Conservation (phyloP, 352 stramenopile genomes). For the Pythium chondricola region DNA sequence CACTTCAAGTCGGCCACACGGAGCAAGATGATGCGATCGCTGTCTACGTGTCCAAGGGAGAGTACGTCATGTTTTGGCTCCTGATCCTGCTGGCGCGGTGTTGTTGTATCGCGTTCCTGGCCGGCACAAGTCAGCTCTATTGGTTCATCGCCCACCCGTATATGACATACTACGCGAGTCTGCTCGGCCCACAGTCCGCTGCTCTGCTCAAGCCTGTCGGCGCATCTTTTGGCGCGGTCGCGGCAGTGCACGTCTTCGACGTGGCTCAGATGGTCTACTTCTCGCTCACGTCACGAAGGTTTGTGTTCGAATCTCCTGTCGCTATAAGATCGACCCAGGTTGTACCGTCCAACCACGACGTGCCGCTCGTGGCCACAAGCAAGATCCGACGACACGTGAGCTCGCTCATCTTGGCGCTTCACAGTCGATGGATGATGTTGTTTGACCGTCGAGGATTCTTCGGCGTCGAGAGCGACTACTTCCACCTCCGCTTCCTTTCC, state of each 20-base stretch:
- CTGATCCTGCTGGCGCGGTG: constrained; percentile 4
- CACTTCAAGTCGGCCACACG: constrained; percentile 4
- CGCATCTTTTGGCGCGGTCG: not conserved
- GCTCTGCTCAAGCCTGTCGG: not conserved
- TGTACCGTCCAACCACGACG: not conserved
- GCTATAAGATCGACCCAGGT: too few species aligned
- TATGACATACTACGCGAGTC: not conserved
- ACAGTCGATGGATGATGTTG: not conserved
- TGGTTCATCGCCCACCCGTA: constrained; percentile 1
- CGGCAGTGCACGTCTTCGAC: constrained; percentile 10
- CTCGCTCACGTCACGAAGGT: constrained; percentile 8
- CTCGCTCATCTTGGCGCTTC: too few species aligned
- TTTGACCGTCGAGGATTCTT: constrained; percentile 11
- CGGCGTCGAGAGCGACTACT: constrained; percentile 18
- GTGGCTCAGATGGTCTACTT: constrained; percentile 15
- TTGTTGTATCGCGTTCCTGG: constrained; percentile 4
- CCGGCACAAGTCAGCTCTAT: not conserved
- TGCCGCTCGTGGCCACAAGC: too few species aligned
- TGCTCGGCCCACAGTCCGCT: not conserved
- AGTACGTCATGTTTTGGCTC: constrained; percentile 6
- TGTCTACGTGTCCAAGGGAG: constrained; percentile 6
- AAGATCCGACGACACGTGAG: too few species aligned
- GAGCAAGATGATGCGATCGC: constrained; percentile 7
- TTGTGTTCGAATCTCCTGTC: constrained; percentile 12
- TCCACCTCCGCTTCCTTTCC: constrained; percentile 3